Evolutionary conservation across 352 stramenopile species (phyloP), one percentile per base, ranked within the genome.

Genomic region (Hyaloperonospora brassicae): DNA sequence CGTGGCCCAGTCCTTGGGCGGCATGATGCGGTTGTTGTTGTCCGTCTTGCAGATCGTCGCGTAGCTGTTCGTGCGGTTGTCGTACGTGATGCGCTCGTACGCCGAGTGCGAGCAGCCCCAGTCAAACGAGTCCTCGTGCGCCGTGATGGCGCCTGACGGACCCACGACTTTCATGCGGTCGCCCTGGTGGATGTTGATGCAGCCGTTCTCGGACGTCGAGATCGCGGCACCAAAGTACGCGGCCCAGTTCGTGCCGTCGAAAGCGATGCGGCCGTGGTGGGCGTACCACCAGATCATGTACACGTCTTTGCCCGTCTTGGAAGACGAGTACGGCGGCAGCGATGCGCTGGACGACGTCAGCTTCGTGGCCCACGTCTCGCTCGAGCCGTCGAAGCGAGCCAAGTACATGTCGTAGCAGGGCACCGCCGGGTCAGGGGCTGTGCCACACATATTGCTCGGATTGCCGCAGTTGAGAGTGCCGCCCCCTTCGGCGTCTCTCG

Each of bases 1-100:
- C 0, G 71, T 61, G 35, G 50, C 67, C 51, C 64, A 75, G 43
- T 73, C 74, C n/a, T 72, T 62, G 8, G 70, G 72, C 45, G 73
- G 72, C 56, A 83, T 85, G 67, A 85, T 82, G 55, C 74, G 74
- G 68, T 85, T 82, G 60, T 79, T 82, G 68, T 59, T 81, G 72
- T 85, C 74, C 24, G 74, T 85, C 68, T 82, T 85, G 31, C 75
- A 80, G 52, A 83, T 81, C 40, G 62, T 66, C 14, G 70, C 73
- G 49, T 74, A 83, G 35, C 70, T 52, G 13, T 73, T 56, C 24
- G 51, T 62, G 39, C 70, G 70, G 40, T 62, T 64, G 57, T 80
- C 73, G 55, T 76, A 84, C 50, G 73, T 68, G 55, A 84, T 68
- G 25, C 73, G 73, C 56, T 84, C 73, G 66, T 81, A 84, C 14